A percentile compares a stretch with the other conserved stretches of the same genome.
phyloP scores from a whole-genome alignment of 176 grass and related monocot genomes.

The Metroxylon sagu region DNA sequence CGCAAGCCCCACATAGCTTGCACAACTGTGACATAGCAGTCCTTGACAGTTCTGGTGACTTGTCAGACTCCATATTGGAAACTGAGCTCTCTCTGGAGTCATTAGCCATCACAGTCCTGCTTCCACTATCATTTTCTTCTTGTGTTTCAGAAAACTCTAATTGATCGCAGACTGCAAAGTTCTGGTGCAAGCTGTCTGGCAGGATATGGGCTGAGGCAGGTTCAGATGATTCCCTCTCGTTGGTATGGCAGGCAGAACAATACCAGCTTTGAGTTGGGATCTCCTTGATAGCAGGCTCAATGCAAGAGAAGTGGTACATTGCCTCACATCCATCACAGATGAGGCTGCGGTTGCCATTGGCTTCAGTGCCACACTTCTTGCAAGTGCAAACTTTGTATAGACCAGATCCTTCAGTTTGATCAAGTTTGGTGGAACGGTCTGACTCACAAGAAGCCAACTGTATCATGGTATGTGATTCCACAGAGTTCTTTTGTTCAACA shows the following conservation, averaged over 20 bases:
- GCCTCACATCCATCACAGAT: slow-evolving; percentile 77
- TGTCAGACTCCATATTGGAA: slow-evolving; percentile 42
- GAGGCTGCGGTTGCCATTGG: slow-evolving; percentile 43
- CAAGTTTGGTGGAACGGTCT: slow-evolving; percentile 64
- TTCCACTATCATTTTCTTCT: slow-evolving; percentile 32
- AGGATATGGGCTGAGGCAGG: slow-evolving; percentile 16
- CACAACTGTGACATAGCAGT: slow-evolving; percentile 50
- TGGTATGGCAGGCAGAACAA: slow-evolving; percentile 44
- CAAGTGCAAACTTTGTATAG: slow-evolving; percentile 33
- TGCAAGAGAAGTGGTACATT: slow-evolving; percentile 66
- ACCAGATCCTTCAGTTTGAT: slow-evolving; percentile 24
- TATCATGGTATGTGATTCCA: slow-evolving; percentile 40
- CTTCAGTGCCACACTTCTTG: slow-evolving; percentile 52
- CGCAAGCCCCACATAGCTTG: slow-evolving; percentile 69
- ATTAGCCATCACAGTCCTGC: slow-evolving; percentile 13
- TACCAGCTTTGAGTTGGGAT: slow-evolving; percentile 54
- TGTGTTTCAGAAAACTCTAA: slow-evolving; percentile 29
- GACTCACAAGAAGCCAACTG: slow-evolving; percentile 51
- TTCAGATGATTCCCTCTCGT: slow-evolving; percentile 22
- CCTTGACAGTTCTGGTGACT: slow-evolving; percentile 38
- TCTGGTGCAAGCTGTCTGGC: slow-evolving; percentile 40
- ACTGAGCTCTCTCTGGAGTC: slow-evolving; percentile 41
- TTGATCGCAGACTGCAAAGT: slow-evolving; percentile 52
- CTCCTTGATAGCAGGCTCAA: slow-evolving; percentile 38
- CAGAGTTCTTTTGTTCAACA: slow-evolving; percentile 25